Conservation (phyloP, 2,329 filamentous ascomycete species). For the Coniochaeta sp. region DNA sequence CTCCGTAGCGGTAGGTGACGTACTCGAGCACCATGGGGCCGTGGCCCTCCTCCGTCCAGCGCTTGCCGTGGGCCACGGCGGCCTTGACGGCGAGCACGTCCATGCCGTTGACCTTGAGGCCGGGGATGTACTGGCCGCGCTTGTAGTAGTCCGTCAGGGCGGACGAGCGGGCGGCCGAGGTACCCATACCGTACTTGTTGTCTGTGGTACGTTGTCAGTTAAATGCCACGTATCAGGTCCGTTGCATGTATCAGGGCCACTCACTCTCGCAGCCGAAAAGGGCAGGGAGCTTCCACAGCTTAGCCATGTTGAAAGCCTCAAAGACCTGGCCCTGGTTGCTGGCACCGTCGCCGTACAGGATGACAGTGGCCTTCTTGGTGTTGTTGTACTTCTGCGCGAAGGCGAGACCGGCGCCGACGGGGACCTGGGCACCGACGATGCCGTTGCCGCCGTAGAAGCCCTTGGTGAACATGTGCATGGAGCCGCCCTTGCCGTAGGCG, state of each 20-base stretch:
- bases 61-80: slow-evolving; percentile 87
- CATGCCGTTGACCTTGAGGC: slow-evolving; percentile 99
- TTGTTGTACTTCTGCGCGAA: slow-evolving; percentile 94
- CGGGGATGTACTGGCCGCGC: slow-evolving; percentile 98
- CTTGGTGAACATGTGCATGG: slow-evolving; percentile 99
- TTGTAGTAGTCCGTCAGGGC: slow-evolving; percentile 99
- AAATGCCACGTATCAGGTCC: slow-evolving; percentile 12
- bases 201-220: slow-evolving; percentile 51
- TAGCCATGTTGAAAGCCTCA: slow-evolving; percentile 99
- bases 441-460: slow-evolving; percentile 98
- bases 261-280: slow-evolving; percentile 97
- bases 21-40: slow-evolving; percentile 96
- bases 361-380: slow-evolving; percentile 78
- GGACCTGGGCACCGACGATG: slow-evolving; percentile 97
- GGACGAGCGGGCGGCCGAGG: slow-evolving; percentile 85
- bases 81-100: slow-evolving; percentile 97
- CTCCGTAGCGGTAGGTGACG: slow-evolving; percentile 98
- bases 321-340: slow-evolving; percentile 99
- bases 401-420: slow-evolving; percentile 90
- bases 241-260: slow-evolving; percentile 28
- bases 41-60: slow-evolving; percentile 75
- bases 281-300: slow-evolving; percentile 93
- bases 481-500: slow-evolving; percentile 96
- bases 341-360: slow-evolving; percentile 95
- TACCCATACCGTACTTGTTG: slow-evolving; percentile 99